Percentiles rank a stretch among this genome's conserved stretches.
phyloP scores from a whole-genome alignment of 2,329 filamentous ascomycete genomes.

The Aspergillus quadrilineatus region DNA sequence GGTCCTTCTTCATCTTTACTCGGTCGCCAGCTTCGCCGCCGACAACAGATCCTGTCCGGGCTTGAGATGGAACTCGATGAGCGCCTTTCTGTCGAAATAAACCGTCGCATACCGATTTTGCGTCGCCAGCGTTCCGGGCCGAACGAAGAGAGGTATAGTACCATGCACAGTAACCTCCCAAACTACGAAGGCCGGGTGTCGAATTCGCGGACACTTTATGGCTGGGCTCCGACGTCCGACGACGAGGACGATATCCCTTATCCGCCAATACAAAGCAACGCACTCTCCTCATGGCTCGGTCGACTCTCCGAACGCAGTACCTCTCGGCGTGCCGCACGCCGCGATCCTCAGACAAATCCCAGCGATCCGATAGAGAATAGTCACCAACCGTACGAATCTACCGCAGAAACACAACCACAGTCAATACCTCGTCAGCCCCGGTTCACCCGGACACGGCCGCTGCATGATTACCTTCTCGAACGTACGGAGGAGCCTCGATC shows the following conservation, averaged over 20 bases:
- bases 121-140: constrained; percentile 43
- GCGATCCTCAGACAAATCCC: constrained; percentile 23
- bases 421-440: constrained; percentile 42
- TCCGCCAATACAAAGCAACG: constrained; percentile 30
- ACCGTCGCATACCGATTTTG: constrained; percentile 42
- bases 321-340: constrained; percentile 26
- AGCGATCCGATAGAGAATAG: constrained; percentile 27
- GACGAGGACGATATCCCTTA: constrained; percentile 34
- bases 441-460: constrained; percentile 37
- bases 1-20: constrained; percentile 27
- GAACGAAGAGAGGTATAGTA: constrained; percentile 39
- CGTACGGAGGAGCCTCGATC: constrained; percentile 28
- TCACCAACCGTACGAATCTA: constrained; percentile 26
- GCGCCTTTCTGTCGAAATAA: constrained; percentile 39
- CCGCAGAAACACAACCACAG: constrained; percentile 42
- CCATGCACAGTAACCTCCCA: constrained; percentile 37
- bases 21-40: constrained; percentile 35
- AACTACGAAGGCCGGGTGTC: constrained; percentile 57
- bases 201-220: constrained; percentile 56
- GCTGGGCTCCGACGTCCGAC: constrained; percentile 57
- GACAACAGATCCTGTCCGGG: constrained; percentile 26
- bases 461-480: constrained; percentile 43
- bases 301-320: constrained; percentile 27
- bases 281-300: constrained; percentile 30
- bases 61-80: constrained; percentile 41